Percentiles rank a stretch among this genome's conserved stretches.
phyloP scores from a whole-genome alignment of 345 rosid genomes.

The Anastatica hierochuntica region DNA sequence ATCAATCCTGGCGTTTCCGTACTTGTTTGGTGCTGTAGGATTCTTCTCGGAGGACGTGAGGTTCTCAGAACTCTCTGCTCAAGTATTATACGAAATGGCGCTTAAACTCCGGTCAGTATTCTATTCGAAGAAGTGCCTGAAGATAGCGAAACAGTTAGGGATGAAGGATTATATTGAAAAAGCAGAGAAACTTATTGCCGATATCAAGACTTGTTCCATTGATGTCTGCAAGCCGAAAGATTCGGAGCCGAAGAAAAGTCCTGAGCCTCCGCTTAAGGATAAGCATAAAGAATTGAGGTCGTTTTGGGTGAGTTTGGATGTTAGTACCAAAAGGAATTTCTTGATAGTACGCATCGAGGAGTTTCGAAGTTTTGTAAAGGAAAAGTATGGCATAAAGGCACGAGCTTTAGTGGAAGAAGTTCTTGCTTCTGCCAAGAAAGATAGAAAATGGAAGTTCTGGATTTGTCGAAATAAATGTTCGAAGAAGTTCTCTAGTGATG shows the following conservation, averaged over 20 bases:
- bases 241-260: neutral
- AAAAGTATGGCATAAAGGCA: neutral
- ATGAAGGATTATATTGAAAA: too few relatives aligned
- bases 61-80: neutral
- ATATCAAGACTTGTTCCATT: neutral
- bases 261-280: neutral
- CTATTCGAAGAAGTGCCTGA: constrained; percentile 4
- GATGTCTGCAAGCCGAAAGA: neutral
- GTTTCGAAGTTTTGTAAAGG: neutral
- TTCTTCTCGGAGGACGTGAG: neutral
- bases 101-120: neutral
- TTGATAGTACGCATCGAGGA: constrained; percentile 6
- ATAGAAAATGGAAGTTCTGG: constrained; percentile 10
- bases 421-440: too few relatives aligned
- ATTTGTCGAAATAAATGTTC: constrained; percentile 4
- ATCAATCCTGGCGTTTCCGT: neutral
- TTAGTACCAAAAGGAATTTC: constrained; percentile 1
- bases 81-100: neutral
- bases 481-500: neutral
- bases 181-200: neutral
- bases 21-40: neutral
- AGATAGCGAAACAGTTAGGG: neutral
- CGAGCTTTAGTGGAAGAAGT: too few relatives aligned
- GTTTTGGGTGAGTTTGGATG: constrained; percentile 10
- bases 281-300: neutral